phyloP scores from a whole-genome alignment of 176 grass and related monocot species.

The Avena atlantica region DNA sequence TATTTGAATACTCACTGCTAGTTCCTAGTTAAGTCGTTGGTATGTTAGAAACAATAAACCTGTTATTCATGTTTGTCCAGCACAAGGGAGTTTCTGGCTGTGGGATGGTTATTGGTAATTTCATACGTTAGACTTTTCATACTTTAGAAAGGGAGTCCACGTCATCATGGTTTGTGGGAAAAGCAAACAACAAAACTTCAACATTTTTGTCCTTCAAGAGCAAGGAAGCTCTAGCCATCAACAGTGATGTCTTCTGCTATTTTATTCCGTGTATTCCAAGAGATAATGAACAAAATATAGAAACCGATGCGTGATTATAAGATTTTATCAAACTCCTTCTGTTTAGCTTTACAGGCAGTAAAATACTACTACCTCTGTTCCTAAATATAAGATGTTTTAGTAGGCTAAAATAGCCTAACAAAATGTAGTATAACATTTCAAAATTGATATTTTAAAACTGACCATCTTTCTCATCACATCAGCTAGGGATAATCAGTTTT shows the following conservation, averaged over 20 bases:
- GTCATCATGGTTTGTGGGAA: not conserved
- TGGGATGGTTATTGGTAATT: not conserved
- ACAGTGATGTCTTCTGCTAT: not conserved
- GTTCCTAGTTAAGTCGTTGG: not conserved
- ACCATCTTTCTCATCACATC: not conserved
- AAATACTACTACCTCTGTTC: not conserved
- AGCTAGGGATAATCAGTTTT: constrained; percentile 24
- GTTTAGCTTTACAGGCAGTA: constrained; percentile 5
- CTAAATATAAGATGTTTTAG: no score
- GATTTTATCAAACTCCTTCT: not conserved
- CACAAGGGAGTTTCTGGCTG: not conserved
- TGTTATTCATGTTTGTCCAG: constrained; percentile 13
- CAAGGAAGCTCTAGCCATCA: not conserved
- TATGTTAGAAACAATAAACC: constrained; percentile 27
- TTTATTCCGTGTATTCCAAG: not conserved
- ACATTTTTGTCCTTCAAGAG: constrained; percentile 1
- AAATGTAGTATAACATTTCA: not conserved
- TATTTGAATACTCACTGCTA: constrained; percentile 20
- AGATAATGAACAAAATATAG: not conserved
- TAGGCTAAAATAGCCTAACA: no score
- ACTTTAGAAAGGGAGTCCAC: constrained; percentile 8
- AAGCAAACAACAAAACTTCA: not conserved
- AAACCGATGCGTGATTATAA: not conserved
- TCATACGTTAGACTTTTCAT: not conserved
- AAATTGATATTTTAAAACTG: not conserved